Base-by-base conservation (phyloP, 176 grass and related monocot genomes). In the Phyllostachys edulis region DNA sequence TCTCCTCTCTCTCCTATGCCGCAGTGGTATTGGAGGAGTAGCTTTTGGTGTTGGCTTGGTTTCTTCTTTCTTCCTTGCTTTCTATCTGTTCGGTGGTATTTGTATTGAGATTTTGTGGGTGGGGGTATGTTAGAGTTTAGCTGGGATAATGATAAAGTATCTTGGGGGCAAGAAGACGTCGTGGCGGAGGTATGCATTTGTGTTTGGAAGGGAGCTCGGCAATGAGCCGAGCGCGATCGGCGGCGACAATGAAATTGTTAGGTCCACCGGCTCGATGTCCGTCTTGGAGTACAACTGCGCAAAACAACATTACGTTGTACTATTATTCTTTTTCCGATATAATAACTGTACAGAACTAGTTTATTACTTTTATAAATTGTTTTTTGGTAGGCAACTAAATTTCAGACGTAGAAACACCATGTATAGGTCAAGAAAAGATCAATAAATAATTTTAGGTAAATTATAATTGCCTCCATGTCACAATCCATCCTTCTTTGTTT, bases 1-100 rank as follows among this genome's bases (percentile, higher is more conserved):
- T 6, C 55, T 24, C 65, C 23, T 46, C 51, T 26, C 84, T 69
- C 23, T 73, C 44, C 54, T 41, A 15, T 50, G 65, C 23, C 47
- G 73, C 45, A 5, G 69, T 62, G 14, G 81, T 67, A 12, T 44
- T 14, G 41, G 64, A 12, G 40, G 72, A 37, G 84, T 73, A 72
- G 88, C 88, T 90, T 90, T 83, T 87, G 84, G 88, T 71, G 88
- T 12, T 80, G 84, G 60, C 63, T 60, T 24, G 29, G 59, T 75
- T 74, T 55, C 65, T 57, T 13, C 63, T 66, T 57, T 59, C 63
- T 51, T 63, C 54, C 78, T 52, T 5, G 80, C 87, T 73, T 79
- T 85, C 91, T 81, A 80, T 92, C 83, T 90, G 57, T 32, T 75
- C 63, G 87, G 47, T 50, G 66, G 91, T 89, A 89, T 81, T 82